Evolutionary conservation across 2,329 filamentous ascomycete genomes (phyloP).

Genomic region (Mycocentrospora acerina): DNA sequence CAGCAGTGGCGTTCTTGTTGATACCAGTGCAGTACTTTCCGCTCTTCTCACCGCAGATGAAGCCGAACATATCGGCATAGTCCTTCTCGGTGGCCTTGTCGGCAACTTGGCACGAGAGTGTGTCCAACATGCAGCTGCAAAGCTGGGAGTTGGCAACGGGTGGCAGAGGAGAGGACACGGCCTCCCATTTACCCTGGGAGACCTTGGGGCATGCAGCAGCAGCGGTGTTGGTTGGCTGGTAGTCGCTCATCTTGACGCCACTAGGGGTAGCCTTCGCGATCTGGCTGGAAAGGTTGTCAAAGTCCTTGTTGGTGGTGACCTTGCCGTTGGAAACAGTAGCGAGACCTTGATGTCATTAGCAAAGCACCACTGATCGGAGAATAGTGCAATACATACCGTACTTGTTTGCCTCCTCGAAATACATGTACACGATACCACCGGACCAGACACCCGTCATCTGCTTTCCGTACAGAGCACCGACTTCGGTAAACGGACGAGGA

Average conservation of each 20-base stretch:
- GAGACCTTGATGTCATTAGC: conserved; percentile 54
- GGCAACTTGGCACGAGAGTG: conserved; percentile 69
- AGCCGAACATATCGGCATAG: conserved; percentile 70
- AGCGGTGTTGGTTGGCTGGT: conserved; percentile 72
- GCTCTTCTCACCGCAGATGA: conserved; percentile 64
- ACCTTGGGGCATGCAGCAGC: conserved; percentile 70
- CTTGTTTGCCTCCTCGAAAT: conserved; percentile 87
- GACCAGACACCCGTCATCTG: conserved; percentile 88
- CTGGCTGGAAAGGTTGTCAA: conserved; percentile 64
- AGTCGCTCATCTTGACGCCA: conserved; percentile 65
- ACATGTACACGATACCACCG: conserved; percentile 99
- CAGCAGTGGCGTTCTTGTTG: conserved; percentile 64
- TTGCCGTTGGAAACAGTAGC: conserved; percentile 59
- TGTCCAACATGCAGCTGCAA: conserved; percentile 82
- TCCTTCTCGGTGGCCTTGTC: conserved; percentile 57
- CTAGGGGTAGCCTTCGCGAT: conserved; percentile 68
- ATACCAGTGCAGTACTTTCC: conserved; percentile 66
- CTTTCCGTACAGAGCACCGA: conserved; percentile 73
- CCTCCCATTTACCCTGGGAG: conserved; percentile 64
- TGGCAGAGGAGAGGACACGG: conserved; percentile 67
- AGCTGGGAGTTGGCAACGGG: conserved; percentile 76
- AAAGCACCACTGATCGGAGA: not conserved
- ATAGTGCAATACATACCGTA: conserved; percentile 72
- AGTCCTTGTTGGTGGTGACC: conserved; percentile 62
- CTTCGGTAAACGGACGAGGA: conserved; percentile 82